Percentiles rank a stretch among this genome's conserved stretches.
Evolutionary conservation across 2,329 filamentous ascomycete genomes (phyloP).

Genomic region (Niveomyces coronatus): DNA sequence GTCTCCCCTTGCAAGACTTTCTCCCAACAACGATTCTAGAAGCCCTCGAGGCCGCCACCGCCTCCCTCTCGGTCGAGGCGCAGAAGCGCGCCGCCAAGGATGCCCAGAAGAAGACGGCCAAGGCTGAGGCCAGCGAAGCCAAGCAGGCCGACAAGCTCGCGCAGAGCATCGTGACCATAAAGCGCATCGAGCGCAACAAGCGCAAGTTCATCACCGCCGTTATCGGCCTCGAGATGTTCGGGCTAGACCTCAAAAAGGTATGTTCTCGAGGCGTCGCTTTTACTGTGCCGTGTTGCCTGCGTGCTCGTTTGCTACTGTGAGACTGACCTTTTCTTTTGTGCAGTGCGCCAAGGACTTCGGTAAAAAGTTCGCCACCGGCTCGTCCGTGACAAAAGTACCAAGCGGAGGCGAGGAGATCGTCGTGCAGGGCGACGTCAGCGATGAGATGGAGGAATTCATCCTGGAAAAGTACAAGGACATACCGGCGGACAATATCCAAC

Average conservation of each 20-base stretch:
- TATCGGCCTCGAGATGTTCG: constrained; percentile 82
- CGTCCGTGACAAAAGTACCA: constrained; percentile 80
- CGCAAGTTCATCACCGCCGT: constrained; percentile 93
- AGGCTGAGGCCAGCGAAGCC: constrained; percentile 77
- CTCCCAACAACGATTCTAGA: constrained; percentile 36
- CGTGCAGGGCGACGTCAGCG: constrained; percentile 91
- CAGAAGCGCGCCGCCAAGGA: constrained; percentile 95
- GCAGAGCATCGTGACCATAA: constrained; percentile 76
- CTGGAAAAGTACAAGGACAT: constrained; percentile 81
- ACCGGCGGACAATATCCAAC: constrained; percentile 89
- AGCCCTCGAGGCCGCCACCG: constrained; percentile 73
- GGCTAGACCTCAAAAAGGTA: constrained; percentile 83
- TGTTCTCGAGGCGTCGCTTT: too few relatives aligned
- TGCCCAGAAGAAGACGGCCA: constrained; percentile 91
- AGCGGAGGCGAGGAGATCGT: constrained; percentile 91
- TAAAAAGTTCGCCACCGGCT: constrained; percentile 96
- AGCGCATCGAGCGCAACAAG: constrained; percentile 97
- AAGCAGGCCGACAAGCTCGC: constrained; percentile 77
- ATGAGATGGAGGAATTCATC: constrained; percentile 87
- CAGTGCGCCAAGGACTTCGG: constrained; percentile 84
- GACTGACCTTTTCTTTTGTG: background rate
- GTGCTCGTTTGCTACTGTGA: background rate
- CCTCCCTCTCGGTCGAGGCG: constrained; percentile 77
- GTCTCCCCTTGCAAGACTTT: background rate
- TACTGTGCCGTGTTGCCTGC: too few relatives aligned